phyloP scores from a whole-genome alignment of 106 monocot species.

The Phalaenopsis equestris region DNA sequence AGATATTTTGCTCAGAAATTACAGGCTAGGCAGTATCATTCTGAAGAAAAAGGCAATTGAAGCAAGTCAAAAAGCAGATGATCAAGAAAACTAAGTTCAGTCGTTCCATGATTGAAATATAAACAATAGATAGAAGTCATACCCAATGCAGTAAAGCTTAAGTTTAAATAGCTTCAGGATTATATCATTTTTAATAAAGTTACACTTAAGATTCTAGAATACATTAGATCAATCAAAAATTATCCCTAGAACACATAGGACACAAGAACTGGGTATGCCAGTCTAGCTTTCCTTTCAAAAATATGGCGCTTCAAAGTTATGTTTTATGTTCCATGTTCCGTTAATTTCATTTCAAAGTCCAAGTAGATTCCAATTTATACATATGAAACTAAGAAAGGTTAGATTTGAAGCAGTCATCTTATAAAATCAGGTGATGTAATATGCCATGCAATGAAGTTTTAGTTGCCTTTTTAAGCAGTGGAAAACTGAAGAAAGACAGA shows the following conservation, averaged over 20 bases:
- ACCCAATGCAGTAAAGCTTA: not conserved
- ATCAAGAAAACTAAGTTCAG: not conserved
- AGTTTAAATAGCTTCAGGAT: not conserved
- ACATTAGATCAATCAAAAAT: no score
- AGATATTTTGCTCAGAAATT: not conserved
- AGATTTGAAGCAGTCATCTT: no score
- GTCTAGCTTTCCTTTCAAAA: not conserved
- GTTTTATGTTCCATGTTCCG: no score
- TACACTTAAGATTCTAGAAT: not conserved
- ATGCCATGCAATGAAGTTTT: not conserved
- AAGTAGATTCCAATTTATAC: no score
- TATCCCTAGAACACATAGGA: no score
- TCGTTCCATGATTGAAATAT: not conserved
- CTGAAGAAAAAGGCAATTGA: not conserved
- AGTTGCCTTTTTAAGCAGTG: not conserved
- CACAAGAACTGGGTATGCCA: not conserved
- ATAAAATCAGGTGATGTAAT: not conserved
- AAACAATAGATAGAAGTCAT: not conserved
- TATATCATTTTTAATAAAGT: not conserved
- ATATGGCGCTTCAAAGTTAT: no score
- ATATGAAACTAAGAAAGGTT: no score
- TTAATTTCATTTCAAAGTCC: no score
- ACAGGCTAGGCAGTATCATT: not conserved
- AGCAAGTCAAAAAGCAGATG: not conserved
- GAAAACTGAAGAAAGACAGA: not conserved